Percentiles rank a stretch among this genome's conserved stretches.
Conservation (phyloP, 331 rosid species). For the Malus hybrid region DNA sequence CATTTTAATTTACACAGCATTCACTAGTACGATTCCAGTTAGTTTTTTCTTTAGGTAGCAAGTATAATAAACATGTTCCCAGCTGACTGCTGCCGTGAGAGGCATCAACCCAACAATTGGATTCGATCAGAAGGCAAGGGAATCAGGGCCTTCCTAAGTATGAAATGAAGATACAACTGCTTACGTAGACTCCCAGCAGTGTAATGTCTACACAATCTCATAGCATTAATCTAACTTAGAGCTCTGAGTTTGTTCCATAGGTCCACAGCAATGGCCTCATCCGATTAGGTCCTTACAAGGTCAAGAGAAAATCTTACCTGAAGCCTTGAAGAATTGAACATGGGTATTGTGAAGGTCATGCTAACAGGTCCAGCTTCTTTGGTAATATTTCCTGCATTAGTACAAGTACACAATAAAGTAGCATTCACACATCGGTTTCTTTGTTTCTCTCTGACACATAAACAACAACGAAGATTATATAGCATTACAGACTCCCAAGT, state of each 20-base stretch:
- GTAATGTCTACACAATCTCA: not conserved
- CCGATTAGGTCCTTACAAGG: not conserved
- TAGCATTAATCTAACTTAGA: not conserved
- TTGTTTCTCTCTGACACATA: not conserved
- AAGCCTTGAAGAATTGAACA: conserved; percentile 79
- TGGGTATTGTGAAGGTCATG: conserved; percentile 88
- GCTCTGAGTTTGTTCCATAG: not conserved
- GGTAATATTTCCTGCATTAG: conserved; percentile 64
- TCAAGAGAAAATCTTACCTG: conserved; percentile 42
- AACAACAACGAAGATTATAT: not conserved
- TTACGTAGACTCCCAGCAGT: not conserved
- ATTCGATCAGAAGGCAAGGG: not conserved
- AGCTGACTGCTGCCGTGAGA: not conserved
- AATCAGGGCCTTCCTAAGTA: not conserved
- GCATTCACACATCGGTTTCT: not conserved
- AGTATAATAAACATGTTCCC: not conserved
- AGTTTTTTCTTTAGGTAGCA: not conserved
- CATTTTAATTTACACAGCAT: not conserved
- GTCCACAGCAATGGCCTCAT: not conserved
- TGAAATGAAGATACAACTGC: not conserved
- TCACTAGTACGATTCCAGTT: not conserved
- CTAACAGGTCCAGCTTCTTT: conserved; percentile 97
- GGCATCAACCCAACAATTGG: not conserved
- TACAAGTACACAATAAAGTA: conserved; percentile 1
- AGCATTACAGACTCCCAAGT: not conserved